Percentiles rank a stretch among this genome's conserved stretches.
phyloP scores from a whole-genome alignment of 2,329 filamentous ascomycete species.

The Beauveria sp. region DNA sequence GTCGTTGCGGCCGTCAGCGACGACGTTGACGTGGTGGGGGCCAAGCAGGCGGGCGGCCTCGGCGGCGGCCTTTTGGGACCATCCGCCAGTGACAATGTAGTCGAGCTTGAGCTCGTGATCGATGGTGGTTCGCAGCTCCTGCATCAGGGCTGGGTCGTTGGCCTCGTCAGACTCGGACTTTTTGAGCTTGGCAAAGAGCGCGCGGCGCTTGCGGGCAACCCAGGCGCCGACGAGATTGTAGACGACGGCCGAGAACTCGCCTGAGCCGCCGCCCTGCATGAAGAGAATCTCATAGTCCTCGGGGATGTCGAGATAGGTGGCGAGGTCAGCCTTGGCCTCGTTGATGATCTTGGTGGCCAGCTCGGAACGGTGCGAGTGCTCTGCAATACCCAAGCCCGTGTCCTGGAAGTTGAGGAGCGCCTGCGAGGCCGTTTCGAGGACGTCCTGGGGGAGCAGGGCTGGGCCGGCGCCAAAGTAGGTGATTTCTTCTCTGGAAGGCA shows the following conservation, averaged over 20 bases:
- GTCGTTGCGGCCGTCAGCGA: conserved; percentile 54
- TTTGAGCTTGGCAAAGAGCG: conserved; percentile 49
- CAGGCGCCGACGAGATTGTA: conserved; percentile 81
- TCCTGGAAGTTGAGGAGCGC: conserved; percentile 75
- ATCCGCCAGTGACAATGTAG: conserved; percentile 84
- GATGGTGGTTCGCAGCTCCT: conserved; percentile 55
- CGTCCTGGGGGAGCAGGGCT: conserved; percentile 72
- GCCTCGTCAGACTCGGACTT: conserved; percentile 37
- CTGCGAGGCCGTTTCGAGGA: conserved; percentile 68
- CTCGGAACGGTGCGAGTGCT: conserved; percentile 81
- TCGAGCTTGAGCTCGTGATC: conserved; percentile 70
- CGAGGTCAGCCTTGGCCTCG: conserved; percentile 67
- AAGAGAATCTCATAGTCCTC: conserved; percentile 83
- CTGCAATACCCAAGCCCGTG: conserved; percentile 71
- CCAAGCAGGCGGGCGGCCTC: conserved; percentile 76
- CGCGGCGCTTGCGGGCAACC: conserved; percentile 61
- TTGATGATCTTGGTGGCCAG: conserved; percentile 73
- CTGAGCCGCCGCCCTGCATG: conserved; percentile 79
- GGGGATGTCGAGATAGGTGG: conserved; percentile 70
- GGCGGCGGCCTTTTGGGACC: conserved; percentile 79
- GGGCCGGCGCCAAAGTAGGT: conserved; percentile 88
- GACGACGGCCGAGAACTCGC: conserved; percentile 74
- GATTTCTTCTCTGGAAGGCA: conserved; percentile 68
- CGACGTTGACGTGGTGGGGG: conserved; percentile 72
- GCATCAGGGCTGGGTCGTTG: conserved; percentile 45